These are phyloP conservation scores for Scheffersomyces ergatensis DNA, from an alignment of 805 yeast species.

Conservation along the genomic window DNA sequence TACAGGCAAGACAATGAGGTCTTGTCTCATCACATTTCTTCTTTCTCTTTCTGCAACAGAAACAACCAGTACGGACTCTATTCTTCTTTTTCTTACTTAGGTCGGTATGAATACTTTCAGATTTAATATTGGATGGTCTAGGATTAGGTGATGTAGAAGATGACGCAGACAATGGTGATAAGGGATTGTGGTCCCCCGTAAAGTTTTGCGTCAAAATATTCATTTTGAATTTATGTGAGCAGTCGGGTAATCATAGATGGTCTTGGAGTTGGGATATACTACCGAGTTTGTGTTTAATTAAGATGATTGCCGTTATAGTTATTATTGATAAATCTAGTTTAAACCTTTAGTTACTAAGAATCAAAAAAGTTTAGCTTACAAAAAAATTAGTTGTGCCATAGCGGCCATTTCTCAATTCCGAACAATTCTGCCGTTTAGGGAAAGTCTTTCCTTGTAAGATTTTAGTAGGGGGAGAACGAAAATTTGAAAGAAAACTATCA, in stretches of 20 bases:
- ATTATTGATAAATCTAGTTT: no score
- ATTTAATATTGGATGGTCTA: neutral
- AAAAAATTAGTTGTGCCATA: no score
- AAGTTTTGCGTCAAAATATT: neutral
- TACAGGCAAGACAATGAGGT: conserved; percentile 9
- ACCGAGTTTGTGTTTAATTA: no score
- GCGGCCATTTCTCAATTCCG: no score
- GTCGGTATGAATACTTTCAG: neutral
- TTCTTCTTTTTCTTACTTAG: neutral
- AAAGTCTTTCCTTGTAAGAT: no score
- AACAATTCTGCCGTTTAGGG: no score
- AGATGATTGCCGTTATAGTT: no score
- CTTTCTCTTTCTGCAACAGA: conserved; percentile 8
- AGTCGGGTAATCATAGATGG: neutral
- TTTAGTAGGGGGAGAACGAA: no score
- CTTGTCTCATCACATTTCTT: conserved; percentile 14
- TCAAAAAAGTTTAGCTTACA: no score
- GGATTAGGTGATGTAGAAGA: neutral
- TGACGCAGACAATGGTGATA: neutral
- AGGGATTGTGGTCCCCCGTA: neutral
- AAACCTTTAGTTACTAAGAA: no score
- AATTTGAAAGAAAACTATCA: no score
- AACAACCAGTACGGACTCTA: conserved; percentile 8
- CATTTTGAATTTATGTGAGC: neutral
- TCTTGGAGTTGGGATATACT: no score